Evolutionary conservation across 768 basidiomycete genomes (phyloP).

Genomic region (Dendrothele bispora): DNA sequence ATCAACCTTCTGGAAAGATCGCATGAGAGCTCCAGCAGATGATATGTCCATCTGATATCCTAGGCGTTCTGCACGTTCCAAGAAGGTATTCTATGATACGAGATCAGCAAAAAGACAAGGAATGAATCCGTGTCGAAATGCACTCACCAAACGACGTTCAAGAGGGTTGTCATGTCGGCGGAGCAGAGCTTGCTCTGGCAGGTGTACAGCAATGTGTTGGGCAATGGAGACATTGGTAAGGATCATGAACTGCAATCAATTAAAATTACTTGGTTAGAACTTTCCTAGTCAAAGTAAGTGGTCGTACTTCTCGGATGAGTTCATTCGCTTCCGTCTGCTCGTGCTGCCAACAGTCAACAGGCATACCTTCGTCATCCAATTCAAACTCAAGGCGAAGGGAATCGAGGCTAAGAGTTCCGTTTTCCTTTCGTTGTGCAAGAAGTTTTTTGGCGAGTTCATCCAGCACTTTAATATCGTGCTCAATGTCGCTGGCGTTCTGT

Average conservation of each 20-base stretch:
- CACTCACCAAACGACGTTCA: conserved; percentile 82
- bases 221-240: conserved; percentile 88
- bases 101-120: conserved; percentile 7
- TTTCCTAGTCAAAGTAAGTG: conserved; percentile 2
- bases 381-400: conserved; percentile 73
- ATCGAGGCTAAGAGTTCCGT: conserved; percentile 74
- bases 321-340: conserved; percentile 70
- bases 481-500: conserved; percentile 60
- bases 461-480: conserved; percentile 73
- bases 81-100: conserved; percentile 64
- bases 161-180: conserved; percentile 93
- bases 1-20: conserved; percentile 71
- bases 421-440: conserved; percentile 70
- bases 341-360: conserved; percentile 73
- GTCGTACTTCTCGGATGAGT: conserved; percentile 83
- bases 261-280: conserved; percentile 1
- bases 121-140: neutral
- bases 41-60: conserved; percentile 82
- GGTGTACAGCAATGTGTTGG: conserved; percentile 88
- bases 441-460: conserved; percentile 72
- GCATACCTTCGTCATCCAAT: conserved; percentile 77
- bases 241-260: conserved; percentile 77
- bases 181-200: conserved; percentile 96
- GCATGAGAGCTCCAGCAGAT: conserved; percentile 80
- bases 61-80: conserved; percentile 78